Conservation (phyloP, 768 basidiomycete species). For the Asterophora lycoperdoides region DNA sequence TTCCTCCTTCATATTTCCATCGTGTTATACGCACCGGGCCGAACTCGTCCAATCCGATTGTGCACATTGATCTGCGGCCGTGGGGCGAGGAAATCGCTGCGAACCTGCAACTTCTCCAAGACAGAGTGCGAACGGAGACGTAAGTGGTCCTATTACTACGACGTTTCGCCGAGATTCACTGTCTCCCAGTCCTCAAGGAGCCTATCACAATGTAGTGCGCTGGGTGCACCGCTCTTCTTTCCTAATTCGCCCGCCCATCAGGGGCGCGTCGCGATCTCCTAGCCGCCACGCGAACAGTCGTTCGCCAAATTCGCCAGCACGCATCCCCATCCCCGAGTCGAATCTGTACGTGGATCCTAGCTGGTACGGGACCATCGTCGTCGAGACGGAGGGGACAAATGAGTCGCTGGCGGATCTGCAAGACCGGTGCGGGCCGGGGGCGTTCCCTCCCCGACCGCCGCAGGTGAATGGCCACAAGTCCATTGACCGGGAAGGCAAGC, state of each 20-base stretch:
- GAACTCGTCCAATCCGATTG: constrained; percentile 52
- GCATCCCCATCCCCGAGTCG: constrained; percentile 53
- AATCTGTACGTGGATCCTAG: constrained; percentile 65
- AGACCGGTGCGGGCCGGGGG: constrained; percentile 62
- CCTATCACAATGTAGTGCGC: constrained; percentile 74
- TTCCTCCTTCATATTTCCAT: constrained; percentile 88
- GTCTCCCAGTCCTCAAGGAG: constrained; percentile 66
- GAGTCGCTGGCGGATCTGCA: constrained; percentile 79
- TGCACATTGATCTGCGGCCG: constrained; percentile 68
- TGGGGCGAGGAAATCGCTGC: constrained; percentile 76
- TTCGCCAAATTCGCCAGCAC: constrained; percentile 18
- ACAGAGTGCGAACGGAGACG: constrained; percentile 77
- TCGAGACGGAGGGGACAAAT: constrained; percentile 86
- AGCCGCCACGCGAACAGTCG: constrained; percentile 25
- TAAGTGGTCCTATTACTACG: constrained; percentile 33
- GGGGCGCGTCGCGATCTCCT: constrained; percentile 28
- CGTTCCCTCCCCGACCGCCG: constrained; percentile 57
- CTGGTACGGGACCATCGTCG: constrained; percentile 80
- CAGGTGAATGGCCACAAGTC: constrained; percentile 34
- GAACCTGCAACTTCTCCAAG: constrained; percentile 74
- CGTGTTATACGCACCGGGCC: constrained; percentile 69
- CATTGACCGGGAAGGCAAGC: constrained; percentile 39
- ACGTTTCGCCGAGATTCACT: neutral
- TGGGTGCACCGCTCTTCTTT: constrained; percentile 85
- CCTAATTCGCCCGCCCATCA: constrained; percentile 49